Base-by-base conservation (phyloP, 2,329 filamentous ascomycete genomes). In the Plenodomus biglobosus region DNA sequence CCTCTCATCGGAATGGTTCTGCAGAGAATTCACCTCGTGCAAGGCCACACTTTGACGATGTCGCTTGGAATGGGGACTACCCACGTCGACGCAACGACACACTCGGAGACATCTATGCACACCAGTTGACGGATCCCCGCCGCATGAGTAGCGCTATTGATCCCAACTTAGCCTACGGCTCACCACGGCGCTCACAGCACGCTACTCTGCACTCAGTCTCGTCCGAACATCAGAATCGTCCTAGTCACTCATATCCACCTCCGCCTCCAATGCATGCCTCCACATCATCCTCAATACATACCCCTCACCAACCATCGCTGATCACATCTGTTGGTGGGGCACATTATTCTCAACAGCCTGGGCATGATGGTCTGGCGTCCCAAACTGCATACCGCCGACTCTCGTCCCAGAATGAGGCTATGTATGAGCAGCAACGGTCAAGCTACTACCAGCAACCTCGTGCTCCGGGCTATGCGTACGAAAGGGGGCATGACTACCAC, bases 11-110 rank as follows among this genome's bases (percentile, higher is more conserved):
- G 17, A 56, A 64, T 40, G 58, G 45, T 10, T 68, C 64, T 15
- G 52, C 51, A 15, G 59, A 62, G n/a, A 62, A 56, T 45, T 70
- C 67, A 15, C 67, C 66, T 1, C 52, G 54, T 30, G 48, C 50
- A n/a, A 40, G 50, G 16, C 59, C 62, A 11, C 59, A 61, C 2
- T 70, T 68, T 42, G 66, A 67, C 8, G 65, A 70, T 5, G 51
- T 66, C 18, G 39, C 59, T 6, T 69, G 66, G 65, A 38, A 38
- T 32, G 54, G 6, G 11, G 27, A 32, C 27, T 15, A 59, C 36
- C 66, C 63, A 52, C 62, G 63, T 34, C 59, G 63, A 34, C 66
- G 66, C 37, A 49, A 61, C 36, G 67, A 69, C 40, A 62, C 60
- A 3, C 49, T 58, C 16, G 56, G 56, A 10, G 60, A 62, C 38